These are phyloP conservation scores for Neoboletus brunneissimus DNA, from an alignment of 768 basidiomycete species.

Conservation along the genomic window DNA sequence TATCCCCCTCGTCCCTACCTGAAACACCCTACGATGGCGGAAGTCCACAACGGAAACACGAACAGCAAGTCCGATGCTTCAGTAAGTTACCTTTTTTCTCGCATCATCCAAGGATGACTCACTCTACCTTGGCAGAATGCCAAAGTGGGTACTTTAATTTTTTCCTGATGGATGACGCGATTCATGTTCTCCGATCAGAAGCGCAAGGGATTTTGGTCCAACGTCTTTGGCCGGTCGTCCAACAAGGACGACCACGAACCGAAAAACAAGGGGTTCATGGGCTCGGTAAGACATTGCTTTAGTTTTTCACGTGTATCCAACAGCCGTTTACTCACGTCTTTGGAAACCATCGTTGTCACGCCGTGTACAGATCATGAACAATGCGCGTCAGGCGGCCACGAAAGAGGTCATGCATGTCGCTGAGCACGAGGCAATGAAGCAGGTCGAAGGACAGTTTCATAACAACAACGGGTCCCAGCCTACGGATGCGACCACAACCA, in stretches of 20 bases:
- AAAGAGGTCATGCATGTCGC: conserved; percentile 7
- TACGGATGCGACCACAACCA: background rate
- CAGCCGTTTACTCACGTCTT: too few species aligned
- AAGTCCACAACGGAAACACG: background rate
- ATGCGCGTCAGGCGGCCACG: conserved; percentile 5
- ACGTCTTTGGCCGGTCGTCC: conserved; percentile 2
- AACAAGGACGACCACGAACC: background rate
- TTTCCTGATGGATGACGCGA: background rate
- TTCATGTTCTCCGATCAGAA: conserved; percentile 3
- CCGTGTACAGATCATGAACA: background rate
- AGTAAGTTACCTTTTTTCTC: background rate
- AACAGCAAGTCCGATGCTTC: background rate
- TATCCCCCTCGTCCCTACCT: background rate
- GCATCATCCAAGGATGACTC: background rate
- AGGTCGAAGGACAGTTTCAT: background rate
- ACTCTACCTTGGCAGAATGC: background rate
- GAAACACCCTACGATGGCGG: conserved; percentile 2
- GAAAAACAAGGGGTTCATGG: conserved; percentile 7
- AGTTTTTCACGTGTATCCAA: background rate
- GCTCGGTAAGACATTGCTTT: background rate
- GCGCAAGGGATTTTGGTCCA: conserved; percentile 19
- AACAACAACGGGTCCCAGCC: conserved; percentile 1
- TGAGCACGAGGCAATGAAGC: conserved; percentile 9
- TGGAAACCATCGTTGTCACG: background rate
- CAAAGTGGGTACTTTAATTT: conserved; percentile 3